Conservation (phyloP, 2,329 filamentous ascomycete species). For the Claviceps lovelessii region DNA sequence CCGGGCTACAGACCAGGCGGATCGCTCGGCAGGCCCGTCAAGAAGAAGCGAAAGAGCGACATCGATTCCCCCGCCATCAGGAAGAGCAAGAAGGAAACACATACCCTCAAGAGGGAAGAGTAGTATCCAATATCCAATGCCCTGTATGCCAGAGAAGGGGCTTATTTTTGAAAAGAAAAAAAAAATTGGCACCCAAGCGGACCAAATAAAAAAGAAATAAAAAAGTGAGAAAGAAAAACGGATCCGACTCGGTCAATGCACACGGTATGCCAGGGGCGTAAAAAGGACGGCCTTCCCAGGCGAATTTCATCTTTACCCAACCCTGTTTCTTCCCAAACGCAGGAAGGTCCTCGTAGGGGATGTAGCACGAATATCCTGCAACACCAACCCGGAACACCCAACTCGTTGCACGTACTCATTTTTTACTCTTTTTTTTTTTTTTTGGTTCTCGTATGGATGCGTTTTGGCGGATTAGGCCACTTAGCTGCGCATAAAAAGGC, state of each 20-base stretch:
- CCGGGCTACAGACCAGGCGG: conserved; percentile 44
- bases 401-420: no score
- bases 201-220: neutral
- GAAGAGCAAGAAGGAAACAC: conserved; percentile 22
- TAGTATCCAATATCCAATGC: neutral
- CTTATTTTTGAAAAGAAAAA: neutral
- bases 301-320: neutral
- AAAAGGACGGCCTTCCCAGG: neutral
- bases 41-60: conserved; percentile 47
- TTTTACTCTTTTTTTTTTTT: neutral
- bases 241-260: neutral
- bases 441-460: neutral
- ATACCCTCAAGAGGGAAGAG: conserved; percentile 7
- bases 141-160: neutral
- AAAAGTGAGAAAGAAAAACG: neutral
- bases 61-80: conserved; percentile 22
- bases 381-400: no score
- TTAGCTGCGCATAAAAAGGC: no score
- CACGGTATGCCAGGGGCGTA: neutral
- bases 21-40: conserved; percentile 36
- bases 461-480: no score
- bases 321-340: no score
- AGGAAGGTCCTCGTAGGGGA: neutral
- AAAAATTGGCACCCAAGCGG: neutral
- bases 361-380: no score